Evolutionary conservation across 768 basidiomycete genomes (phyloP).

Genomic region (Pholiota conissans): DNA sequence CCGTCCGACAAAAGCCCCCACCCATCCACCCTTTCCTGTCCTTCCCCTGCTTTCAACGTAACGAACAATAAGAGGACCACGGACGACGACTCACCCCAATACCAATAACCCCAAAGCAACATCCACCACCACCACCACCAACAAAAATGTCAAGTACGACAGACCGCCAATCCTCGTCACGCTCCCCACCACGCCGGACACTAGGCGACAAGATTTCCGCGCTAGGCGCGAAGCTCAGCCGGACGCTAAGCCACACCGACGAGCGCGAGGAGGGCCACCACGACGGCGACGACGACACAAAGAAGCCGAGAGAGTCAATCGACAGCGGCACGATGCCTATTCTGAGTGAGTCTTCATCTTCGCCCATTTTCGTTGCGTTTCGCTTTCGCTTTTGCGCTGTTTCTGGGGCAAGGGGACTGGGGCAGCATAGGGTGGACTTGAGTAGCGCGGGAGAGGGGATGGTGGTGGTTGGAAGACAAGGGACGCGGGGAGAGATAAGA

Average conservation of each 20-base stretch:
- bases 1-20: too few species aligned
- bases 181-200: not conserved
- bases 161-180: not conserved
- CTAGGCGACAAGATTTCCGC: constrained; percentile 2
- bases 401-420: not conserved
- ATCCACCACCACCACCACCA: too few species aligned
- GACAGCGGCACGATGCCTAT: not conserved
- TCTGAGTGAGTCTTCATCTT: not conserved
- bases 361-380: not conserved
- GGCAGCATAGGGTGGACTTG: not conserved
- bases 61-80: too few species aligned
- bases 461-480: constrained; percentile 2
- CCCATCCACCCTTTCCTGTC: too few species aligned
- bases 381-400: not conserved
- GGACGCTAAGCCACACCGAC: not conserved
- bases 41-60: too few species aligned
- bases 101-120: too few species aligned
- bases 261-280: not conserved
- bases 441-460: not conserved
- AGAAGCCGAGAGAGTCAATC: not conserved
- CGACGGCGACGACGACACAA: not conserved
- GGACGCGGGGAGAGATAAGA: not conserved
- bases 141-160: not conserved
- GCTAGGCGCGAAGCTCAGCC: not conserved
- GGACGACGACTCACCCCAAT: too few species aligned